These are phyloP conservation scores for Clarireedia sp. DNA, from an alignment of 2,329 filamentous ascomycete species.

Conservation along the genomic window DNA sequence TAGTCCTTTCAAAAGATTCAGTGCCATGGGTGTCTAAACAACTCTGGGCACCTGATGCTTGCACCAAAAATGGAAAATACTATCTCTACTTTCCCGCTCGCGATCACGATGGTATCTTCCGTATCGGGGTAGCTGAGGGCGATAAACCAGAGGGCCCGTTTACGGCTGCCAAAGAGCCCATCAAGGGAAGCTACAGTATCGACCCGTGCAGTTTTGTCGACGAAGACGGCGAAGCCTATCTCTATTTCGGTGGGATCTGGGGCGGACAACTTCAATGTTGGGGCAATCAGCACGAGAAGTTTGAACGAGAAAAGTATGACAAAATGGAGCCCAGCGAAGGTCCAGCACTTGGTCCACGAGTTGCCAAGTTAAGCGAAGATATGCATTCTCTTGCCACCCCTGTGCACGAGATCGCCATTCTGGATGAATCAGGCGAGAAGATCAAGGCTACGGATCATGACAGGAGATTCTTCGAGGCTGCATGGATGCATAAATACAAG, in stretches of 20 bases:
- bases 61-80: conserved; percentile 59
- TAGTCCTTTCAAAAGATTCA: conserved; percentile 56
- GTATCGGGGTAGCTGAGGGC: conserved; percentile 63
- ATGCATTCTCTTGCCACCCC: conserved; percentile 54
- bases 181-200: conserved; percentile 65
- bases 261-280: conserved; percentile 76
- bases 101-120: conserved; percentile 61
- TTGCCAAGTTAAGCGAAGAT: conserved; percentile 53
- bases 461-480: conserved; percentile 70
- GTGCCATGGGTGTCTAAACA: conserved; percentile 73
- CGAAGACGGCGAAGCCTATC: conserved; percentile 56
- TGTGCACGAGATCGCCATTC: conserved; percentile 53
- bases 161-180: conserved; percentile 52
- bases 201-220: conserved; percentile 72
- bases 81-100: conserved; percentile 73
- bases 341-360: conserved; percentile 57
- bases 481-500: conserved; percentile 68
- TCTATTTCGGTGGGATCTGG: conserved; percentile 77
- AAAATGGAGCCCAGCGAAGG: conserved; percentile 53
- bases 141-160: conserved; percentile 64
- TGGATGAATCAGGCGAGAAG: conserved; percentile 48
- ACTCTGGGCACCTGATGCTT: conserved; percentile 74
- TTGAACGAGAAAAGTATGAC: conserved; percentile 46
- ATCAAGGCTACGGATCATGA: conserved; percentile 63
- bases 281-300: conserved; percentile 36